These are phyloP conservation scores for Salix udensis DNA, from an alignment of 345 rosid species.

Conservation along the genomic window DNA sequence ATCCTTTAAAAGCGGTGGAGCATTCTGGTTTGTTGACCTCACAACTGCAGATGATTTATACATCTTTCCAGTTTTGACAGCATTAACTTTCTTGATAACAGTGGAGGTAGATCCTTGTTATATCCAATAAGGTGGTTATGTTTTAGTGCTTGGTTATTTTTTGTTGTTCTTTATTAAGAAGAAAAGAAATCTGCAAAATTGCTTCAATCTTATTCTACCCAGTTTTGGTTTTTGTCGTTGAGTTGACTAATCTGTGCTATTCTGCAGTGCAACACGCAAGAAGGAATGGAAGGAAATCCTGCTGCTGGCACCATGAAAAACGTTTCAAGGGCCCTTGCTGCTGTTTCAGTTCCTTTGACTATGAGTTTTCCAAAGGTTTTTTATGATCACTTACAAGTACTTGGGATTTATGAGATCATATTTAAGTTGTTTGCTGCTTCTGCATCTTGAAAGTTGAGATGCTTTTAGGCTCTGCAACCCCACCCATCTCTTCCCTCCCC, in stretches of 20 bases:
- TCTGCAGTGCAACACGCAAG: conserved; percentile 67
- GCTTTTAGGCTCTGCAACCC: not conserved
- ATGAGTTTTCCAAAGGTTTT: conserved; percentile 71
- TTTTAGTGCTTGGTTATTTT: not conserved
- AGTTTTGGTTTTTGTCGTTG: not conserved
- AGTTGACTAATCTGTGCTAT: conserved; percentile 6
- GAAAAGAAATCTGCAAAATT: not conserved
- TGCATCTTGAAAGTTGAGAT: not conserved
- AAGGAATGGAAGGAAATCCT: conserved; percentile 89
- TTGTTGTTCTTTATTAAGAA: not conserved
- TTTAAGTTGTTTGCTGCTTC: not conserved
- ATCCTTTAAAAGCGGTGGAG: conserved; percentile 81
- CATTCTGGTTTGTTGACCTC: conserved; percentile 77
- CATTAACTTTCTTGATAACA: conserved; percentile 56
- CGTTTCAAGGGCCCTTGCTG: conserved; percentile 55
- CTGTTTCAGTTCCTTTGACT: conserved; percentile 66
- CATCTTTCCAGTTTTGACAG: conserved; percentile 66
- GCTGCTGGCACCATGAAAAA: conserved; percentile 51
- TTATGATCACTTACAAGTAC: not conserved
- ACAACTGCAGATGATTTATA: conserved; percentile 64
- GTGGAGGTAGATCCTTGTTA: conserved; percentile 61
- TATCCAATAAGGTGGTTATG: not conserved
- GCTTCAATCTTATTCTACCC: not conserved
- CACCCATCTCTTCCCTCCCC: not conserved
- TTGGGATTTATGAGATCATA: not conserved